These are phyloP conservation scores for Goniomonas avonlea DNA, from an alignment of 78 protist genomes.

Conservation along the genomic window DNA sequence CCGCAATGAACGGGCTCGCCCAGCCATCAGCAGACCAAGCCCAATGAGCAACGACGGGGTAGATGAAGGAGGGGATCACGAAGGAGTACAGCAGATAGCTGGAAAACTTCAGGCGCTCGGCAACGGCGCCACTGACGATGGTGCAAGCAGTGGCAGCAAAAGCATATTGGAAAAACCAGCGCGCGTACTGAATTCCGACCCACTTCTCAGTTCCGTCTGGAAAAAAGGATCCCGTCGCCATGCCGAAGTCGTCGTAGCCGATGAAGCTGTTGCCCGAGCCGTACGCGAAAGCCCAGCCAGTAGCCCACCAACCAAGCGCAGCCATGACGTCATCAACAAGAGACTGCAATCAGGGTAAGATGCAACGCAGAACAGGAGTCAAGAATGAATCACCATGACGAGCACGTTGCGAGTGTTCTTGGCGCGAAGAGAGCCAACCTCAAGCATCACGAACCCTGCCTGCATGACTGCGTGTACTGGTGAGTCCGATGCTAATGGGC, in stretches of 20 bases:
- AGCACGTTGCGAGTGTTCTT: slow-evolving; percentile 18
- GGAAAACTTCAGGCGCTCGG: neutral
- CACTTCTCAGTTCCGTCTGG: neutral
- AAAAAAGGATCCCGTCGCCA: neutral
- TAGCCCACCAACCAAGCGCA: neutral
- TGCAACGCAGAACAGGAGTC: too few species aligned
- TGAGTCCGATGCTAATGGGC: too few species aligned
- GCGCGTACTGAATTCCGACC: neutral
- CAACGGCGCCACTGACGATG: neutral
- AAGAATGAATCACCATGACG: too few species aligned
- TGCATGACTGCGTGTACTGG: slow-evolving; percentile 52
- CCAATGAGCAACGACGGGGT: slow-evolving; percentile 65
- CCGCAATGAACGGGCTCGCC: neutral
- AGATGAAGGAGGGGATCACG: slow-evolving; percentile 40
- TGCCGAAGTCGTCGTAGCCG: neutral
- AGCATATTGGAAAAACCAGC: slow-evolving; percentile 46
- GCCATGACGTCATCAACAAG: neutral
- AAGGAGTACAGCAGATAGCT: slow-evolving; percentile 44
- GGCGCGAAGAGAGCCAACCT: slow-evolving; percentile 7
- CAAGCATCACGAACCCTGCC: slow-evolving; percentile 77
- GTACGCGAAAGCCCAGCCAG: slow-evolving; percentile 8
- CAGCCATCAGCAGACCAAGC: slow-evolving; percentile 8
- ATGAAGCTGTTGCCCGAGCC: slow-evolving; percentile 2
- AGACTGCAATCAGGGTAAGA: too few species aligned
- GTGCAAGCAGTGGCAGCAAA: slow-evolving; percentile 53